Base-by-base conservation (phyloP, 73 alveolate genomes). In the Vitrella brassicaformis region DNA sequence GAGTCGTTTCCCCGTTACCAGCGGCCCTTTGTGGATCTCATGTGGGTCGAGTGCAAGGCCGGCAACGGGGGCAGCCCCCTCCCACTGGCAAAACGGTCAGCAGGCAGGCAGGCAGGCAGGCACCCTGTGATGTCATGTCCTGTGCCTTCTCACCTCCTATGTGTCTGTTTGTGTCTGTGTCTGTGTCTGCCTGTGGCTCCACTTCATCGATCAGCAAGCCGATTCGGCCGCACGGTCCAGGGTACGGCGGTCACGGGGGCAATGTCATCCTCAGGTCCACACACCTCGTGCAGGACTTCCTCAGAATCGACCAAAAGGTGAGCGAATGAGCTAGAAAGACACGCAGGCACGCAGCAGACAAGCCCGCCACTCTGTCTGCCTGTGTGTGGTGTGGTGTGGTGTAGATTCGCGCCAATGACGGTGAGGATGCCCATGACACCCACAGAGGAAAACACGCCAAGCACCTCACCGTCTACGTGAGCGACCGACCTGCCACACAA, bases 221-320 rank as follows among this genome's bases (percentile, higher is more conserved):
- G n/a, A n/a, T n/a, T n/a, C n/a, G n/a, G n/a, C n/a, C n/a, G n/a
- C n/a, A n/a, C n/a, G 72, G 72, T 8, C 72, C 72, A 27, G 82
- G 82, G 31, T 75, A 75, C 8, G 82, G 82, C 14, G 82, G 82
- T 0, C 82, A 75, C 19, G 82, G 82, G 4, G 82, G 82, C 30
- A 18, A 39, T 30, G 82, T 75, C 75, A 31, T 75, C 31, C 70
- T 75, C 64, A 75, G 46, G 47, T 74, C 82, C 28, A 0, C 27
- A 4, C 10, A 4, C 27, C 1, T 66, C 32, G 71, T 39, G 22
- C 4, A 39, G 22, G 56, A 39, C 56, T 39, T 39, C 14, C 56
- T 39, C 14, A 4, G 14, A 39, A 4, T 39, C 56, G 56, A 39
- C 4, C 56, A 4, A 14, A 14, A 39, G 14, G 56, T 39, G 56